A percentile compares a stretch with the other conserved stretches of the same genome.
Conservation (phyloP, 805 yeast species). For the Candida ortonii region DNA sequence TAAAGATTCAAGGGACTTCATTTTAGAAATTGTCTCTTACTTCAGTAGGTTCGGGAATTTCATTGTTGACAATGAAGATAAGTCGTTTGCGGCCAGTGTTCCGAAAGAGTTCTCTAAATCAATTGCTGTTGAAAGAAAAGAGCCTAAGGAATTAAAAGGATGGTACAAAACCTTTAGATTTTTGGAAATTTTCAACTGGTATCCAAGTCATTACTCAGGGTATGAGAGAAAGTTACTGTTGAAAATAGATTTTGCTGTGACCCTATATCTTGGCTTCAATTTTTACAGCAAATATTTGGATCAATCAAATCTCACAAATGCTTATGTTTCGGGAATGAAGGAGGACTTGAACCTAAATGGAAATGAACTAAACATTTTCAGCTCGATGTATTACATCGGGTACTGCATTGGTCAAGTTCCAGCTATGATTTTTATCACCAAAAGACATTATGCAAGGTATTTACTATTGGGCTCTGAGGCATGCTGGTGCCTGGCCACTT, state of each 20-base stretch:
- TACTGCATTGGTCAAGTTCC: slow-evolving; percentile 62
- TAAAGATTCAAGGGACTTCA: too few relatives aligned
- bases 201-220: too few relatives aligned
- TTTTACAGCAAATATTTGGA: slow-evolving; percentile 48
- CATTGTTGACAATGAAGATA: too few relatives aligned
- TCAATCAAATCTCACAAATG: slow-evolving; percentile 51
- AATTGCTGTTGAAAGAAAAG: too few relatives aligned
- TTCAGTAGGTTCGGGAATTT: too few relatives aligned
- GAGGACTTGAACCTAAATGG: slow-evolving; percentile 35
- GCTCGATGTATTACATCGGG: slow-evolving; percentile 37
- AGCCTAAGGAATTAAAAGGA: too few relatives aligned
- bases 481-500: slow-evolving; percentile 27
- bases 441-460: slow-evolving; percentile 48
- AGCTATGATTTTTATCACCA: slow-evolving; percentile 41
- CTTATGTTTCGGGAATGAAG: slow-evolving; percentile 65
- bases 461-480: slow-evolving; percentile 53
- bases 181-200: too few relatives aligned
- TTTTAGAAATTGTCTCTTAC: too few relatives aligned
- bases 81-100: too few relatives aligned
- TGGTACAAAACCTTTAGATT: too few relatives aligned
- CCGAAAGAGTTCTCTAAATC: too few relatives aligned
- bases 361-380: slow-evolving; percentile 24
- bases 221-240: slow-evolving; percentile 7
- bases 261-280: slow-evolving; percentile 2
- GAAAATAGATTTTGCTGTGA: slow-evolving; percentile 6